Evolutionary conservation across 352 stramenopile species (phyloP), one percentile per base, ranked within the genome.

Genomic region (Globisporangium emineosum): DNA sequence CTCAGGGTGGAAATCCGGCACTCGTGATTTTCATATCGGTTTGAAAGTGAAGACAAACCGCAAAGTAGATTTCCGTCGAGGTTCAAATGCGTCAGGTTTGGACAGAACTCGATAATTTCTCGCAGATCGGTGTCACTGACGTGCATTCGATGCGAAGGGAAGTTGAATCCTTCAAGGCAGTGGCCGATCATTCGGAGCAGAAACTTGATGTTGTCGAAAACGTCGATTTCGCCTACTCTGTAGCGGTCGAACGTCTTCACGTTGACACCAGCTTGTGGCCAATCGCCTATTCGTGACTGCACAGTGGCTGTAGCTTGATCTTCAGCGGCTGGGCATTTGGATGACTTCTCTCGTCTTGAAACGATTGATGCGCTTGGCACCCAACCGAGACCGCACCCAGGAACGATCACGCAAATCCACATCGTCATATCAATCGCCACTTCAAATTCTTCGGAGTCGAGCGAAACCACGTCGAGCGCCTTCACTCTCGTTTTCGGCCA

Each of bases 381-480:
- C 73, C 76, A 84, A 10, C 64, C 71, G 15, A 76, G 65, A 0
- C 76, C 73, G 35, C 64, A 67, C 12, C 76, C 76, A 29, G 66
- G 71, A n/a, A 76, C 67, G 13, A 84, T 63, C 54, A 84, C 58
- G 15, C 67, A 76, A 2, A 80, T 21, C 57, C 65, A 73, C 40
- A 66, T 61, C 6, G 43, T 57, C n/a, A 70, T 21, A 23, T 52
- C 50, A 17, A 73, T 62, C 19, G 75, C 59, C 35, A 78, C n/a
- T n/a, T n/a, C n/a, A n/a, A n/a, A n/a, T n/a, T n/a, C n/a, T n/a
- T n/a, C n/a, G n/a, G n/a, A n/a, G n/a, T n/a, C n/a, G n/a, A n/a
- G n/a, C n/a, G n/a, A n/a, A n/a, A n/a, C n/a, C n/a, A n/a, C n/a
- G n/a, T n/a, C 37, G 8, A 45, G 37, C 13, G 15, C 17, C n/a